These are phyloP conservation scores for Sutorius eximius DNA, from an alignment of 1,284 basidiomycete genomes.

Conservation along the genomic window DNA sequence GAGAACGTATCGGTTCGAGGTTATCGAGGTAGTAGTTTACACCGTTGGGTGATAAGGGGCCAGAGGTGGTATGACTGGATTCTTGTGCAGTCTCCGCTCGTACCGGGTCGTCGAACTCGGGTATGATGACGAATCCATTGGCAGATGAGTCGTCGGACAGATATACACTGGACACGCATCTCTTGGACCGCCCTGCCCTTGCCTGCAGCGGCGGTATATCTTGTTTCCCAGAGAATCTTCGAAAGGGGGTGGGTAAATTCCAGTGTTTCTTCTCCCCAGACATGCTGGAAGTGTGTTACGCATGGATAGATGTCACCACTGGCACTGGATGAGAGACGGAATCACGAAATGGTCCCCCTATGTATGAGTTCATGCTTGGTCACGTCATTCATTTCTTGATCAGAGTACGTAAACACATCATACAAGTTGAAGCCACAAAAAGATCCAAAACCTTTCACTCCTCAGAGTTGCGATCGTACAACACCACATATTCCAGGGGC, in stretches of 20 bases:
- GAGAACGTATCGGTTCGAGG: background rate
- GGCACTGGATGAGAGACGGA: background rate
- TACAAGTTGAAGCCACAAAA: background rate
- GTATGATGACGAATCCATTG: constrained; percentile 21
- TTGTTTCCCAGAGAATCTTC: constrained; percentile 9
- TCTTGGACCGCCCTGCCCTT: constrained; percentile 2
- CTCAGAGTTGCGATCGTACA: constrained; percentile 65
- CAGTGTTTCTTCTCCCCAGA: constrained; percentile 30
- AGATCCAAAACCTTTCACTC: constrained; percentile 31
- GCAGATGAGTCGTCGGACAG: constrained; percentile 16
- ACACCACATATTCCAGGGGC: constrained; percentile 63
- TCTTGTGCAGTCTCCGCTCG: background rate
- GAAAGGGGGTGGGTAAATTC: constrained; percentile 27
- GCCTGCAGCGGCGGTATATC: background rate
- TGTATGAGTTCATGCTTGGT: background rate
- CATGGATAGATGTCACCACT: constrained; percentile 11
- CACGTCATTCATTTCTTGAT: constrained; percentile 12
- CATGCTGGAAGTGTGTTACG: constrained; percentile 16
- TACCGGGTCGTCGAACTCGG: constrained; percentile 26
- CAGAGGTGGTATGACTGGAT: background rate
- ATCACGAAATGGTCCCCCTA: constrained; percentile 6
- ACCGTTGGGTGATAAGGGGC: background rate
- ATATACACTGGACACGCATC: constrained; percentile 24
- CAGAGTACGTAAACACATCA: background rate
- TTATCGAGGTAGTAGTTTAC: background rate